Evolutionary conservation across 345 rosid species (phyloP), one percentile per base, ranked within the genome.

Genomic region (Aegle marmelos): DNA sequence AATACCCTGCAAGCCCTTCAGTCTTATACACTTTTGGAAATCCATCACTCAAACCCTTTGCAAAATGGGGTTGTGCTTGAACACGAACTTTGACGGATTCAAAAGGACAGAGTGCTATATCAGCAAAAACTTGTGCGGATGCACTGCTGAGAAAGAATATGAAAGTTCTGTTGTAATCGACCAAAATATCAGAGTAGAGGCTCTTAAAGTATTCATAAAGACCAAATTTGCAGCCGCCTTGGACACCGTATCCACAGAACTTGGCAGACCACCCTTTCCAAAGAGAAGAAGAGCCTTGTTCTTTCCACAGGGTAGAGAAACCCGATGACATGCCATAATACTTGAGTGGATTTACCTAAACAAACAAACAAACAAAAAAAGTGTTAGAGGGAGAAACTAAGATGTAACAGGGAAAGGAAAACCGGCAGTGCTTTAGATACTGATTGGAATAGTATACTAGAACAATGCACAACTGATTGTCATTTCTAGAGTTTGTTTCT

Each of bases 231-330:
- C 89, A 88, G 80, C 91, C 92, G 1, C 90, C 96, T 82, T 91
- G 92, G 78, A 76, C 84, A 64, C 95, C 91, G 58, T 91, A 91
- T 48, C 95, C 93, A 60, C 86, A 80, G 9, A 90, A 79, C 84
- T 88, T 90, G 27, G 88, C 91, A 0, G 89, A 83, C 92, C 95
- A 90, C 72, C 91, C 95, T 75, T 92, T 91, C 91, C 90, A 91
- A 50, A 91, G 86, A 56, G 85, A 84, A 78, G 90, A 85, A 69
- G 90, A 89, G 45, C 95, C 92, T 82, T 87, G 91, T 73, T 91
- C 95, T 85, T 68, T 90, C 92, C 85, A 87, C 6, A 91, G 91
- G 61, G 79, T 79, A 0, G 85, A 82, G 48, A 89, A 83, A n/a
- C 95, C 92, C 0, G 89, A 78, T 48, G 82, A 79, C 61, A 91